A percentile compares a stretch with the other conserved stretches of the same genome.
Conservation (phyloP, 805 yeast species). For the Cyberlindnera nakhonratchasimensis region DNA sequence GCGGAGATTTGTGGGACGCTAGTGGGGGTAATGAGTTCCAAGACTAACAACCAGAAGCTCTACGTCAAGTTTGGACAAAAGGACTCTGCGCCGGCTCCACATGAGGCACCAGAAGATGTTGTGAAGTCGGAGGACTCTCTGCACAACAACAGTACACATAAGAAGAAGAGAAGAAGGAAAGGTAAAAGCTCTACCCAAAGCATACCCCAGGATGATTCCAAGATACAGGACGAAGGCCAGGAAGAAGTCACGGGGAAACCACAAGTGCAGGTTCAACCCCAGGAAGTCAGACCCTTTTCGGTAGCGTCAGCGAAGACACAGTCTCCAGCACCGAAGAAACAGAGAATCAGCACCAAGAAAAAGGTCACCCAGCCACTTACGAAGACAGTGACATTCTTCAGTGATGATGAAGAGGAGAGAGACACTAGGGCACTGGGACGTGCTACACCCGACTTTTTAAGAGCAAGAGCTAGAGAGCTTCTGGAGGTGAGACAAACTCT, state of each 20-base stretch:
- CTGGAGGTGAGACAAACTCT: slow-evolving; percentile 52
- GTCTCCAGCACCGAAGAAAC: slow-evolving; percentile 15
- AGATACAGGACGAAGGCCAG: neutral
- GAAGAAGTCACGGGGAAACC: no score
- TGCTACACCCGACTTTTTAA: slow-evolving; percentile 31
- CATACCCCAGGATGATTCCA: neutral
- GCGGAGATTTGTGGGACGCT: neutral
- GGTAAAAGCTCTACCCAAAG: neutral
- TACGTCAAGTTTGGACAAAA: slow-evolving; percentile 12
- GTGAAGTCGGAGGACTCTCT: neutral
- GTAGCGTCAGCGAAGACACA: slow-evolving; percentile 3
- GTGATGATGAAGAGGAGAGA: slow-evolving; percentile 35
- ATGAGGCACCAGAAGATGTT: neutral
- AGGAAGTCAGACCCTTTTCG: neutral
- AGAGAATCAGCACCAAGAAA: slow-evolving; percentile 10
- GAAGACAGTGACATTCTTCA: slow-evolving; percentile 35
- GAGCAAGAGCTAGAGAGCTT: slow-evolving; percentile 39
- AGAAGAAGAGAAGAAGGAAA: slow-evolving; percentile 21
- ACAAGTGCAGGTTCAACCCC: no score
- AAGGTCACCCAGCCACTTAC: slow-evolving; percentile 9
- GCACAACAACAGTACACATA: slow-evolving; percentile 4
- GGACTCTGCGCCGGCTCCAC: neutral
- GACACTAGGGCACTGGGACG: slow-evolving; percentile 12
- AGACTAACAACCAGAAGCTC: slow-evolving; percentile 11
- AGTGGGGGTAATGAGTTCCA: neutral